Evolutionary conservation across 75 land plant genomes (phyloP).

Genomic region (Cupressus sempervirens): DNA sequence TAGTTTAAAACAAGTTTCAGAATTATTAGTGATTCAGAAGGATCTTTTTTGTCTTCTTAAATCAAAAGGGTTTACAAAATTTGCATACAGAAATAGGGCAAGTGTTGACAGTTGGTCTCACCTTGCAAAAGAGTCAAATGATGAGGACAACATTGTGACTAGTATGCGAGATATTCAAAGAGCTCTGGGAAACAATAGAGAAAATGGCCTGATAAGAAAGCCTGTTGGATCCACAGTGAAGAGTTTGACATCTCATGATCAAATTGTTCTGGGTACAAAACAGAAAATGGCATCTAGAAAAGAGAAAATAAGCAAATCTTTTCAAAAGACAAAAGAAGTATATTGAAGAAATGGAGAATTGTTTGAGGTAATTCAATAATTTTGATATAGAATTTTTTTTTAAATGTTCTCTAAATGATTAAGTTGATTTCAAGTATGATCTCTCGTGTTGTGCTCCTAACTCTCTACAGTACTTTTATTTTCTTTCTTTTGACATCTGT

Average conservation of each 20-base stretch:
- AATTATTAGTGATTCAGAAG: conserved; percentile 18
- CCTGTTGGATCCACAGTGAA: conserved; percentile 3
- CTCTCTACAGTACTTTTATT: neutral
- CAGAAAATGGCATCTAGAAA: conserved; percentile 16
- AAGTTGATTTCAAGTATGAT: neutral
- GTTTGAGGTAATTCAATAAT: conserved; percentile 53
- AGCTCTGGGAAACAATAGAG: neutral
- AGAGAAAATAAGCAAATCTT: conserved; percentile 17
- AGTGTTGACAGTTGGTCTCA: conserved; percentile 7
- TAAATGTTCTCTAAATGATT: neutral
- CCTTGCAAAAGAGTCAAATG: neutral
- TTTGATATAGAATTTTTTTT: neutral
- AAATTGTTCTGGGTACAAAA: conserved; percentile 18
- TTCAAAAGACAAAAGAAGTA: conserved; percentile 57
- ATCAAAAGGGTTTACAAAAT: conserved; percentile 21
- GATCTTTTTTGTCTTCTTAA: conserved; percentile 18
- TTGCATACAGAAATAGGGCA: neutral
- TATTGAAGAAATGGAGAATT: conserved; percentile 76
- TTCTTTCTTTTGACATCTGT: neutral
- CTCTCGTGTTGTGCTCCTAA: neutral
- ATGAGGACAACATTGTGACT: neutral
- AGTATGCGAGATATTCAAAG: neutral
- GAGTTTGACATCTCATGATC: conserved; percentile 12
- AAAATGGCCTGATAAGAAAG: conserved; percentile 10
- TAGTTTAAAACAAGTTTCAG: conserved; percentile 22